Percentiles rank a stretch among this genome's conserved stretches.
Evolutionary conservation across 78 protist genomes (phyloP).

Genomic region (Dictyostelium intermedium): DNA sequence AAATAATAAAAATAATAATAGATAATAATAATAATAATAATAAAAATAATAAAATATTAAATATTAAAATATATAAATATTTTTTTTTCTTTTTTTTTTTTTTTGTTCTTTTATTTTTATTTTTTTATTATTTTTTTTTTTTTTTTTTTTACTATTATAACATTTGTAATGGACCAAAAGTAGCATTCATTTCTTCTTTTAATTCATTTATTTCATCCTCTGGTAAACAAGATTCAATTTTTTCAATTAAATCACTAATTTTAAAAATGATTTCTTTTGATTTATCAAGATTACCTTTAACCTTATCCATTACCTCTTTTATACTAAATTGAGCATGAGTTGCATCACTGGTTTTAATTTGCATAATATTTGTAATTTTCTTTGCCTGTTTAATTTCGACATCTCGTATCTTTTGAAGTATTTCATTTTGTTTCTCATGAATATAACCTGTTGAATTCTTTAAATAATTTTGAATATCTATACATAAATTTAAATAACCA

Average conservation of each 20-base stretch:
- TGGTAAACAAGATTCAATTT: conserved; percentile 22
- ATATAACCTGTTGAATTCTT: conserved; percentile 75
- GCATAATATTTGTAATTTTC: neutral
- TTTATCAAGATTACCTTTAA: conserved; percentile 27
- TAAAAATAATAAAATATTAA: neutral
- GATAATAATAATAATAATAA: too few species aligned
- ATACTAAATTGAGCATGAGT: conserved; percentile 50
- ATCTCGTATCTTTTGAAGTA: conserved; percentile 12
- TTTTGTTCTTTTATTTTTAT: neutral
- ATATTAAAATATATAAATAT: neutral
- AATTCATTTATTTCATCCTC: conserved; percentile 32
- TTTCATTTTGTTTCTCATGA: conserved; percentile 37
- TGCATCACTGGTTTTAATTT: conserved; percentile 37
- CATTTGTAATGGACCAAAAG: conserved; percentile 11
- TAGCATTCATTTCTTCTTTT: conserved; percentile 32
- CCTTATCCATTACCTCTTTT: conserved; percentile 64
- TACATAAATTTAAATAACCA: conserved; percentile 43
- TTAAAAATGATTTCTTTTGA: conserved; percentile 19
- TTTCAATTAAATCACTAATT: conserved; percentile 17
- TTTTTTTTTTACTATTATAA: neutral
- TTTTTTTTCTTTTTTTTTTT: too few species aligned
- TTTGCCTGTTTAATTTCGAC: conserved; percentile 25
- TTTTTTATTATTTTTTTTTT: neutral
- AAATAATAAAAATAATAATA: neutral
- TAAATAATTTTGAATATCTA: conserved; percentile 67